Evolutionary conservation across 495 filamentous ascomycete genomes (phyloP).

Genomic region (Xylaria grammica): DNA sequence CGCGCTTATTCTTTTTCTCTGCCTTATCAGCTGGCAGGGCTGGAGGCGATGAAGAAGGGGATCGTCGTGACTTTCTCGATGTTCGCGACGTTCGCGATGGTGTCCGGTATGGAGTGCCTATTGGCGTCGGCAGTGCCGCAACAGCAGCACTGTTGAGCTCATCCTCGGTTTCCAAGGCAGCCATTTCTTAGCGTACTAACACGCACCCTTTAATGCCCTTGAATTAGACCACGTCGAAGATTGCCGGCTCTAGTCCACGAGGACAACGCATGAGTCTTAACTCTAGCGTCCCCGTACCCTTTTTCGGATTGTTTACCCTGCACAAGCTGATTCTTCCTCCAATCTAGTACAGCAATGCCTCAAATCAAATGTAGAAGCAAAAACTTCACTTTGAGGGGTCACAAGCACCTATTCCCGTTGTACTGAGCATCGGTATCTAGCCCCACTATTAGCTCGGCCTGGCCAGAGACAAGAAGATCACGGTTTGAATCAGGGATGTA

Average conservation of each 20-base stretch:
- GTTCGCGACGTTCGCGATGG: slow-evolving; percentile 60
- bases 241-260: background rate
- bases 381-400: slow-evolving; percentile 5
- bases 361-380: background rate
- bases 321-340: background rate
- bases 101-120: slow-evolving; percentile 68
- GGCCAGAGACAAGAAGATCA: background rate
- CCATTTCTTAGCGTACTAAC: slow-evolving; percentile 36
- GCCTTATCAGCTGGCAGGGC: slow-evolving; percentile 58
- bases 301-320: background rate
- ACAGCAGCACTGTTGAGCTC: slow-evolving; percentile 55
- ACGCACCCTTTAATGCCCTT: background rate
- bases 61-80: slow-evolving; percentile 56
- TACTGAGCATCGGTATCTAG: slow-evolving; percentile 13
- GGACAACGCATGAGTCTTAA: background rate
- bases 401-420: background rate
- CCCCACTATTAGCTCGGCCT: slow-evolving; percentile 20
- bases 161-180: slow-evolving; percentile 61
- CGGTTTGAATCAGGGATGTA: slow-evolving; percentile 20
- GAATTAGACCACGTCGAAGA: background rate
- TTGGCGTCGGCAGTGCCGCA: slow-evolving; percentile 66
- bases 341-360: background rate
- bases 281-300: background rate
- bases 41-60: slow-evolving; percentile 67
- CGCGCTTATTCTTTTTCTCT: slow-evolving; percentile 53